Conservation (phyloP, 331 rosid species). For the Pyrus hybrid region DNA sequence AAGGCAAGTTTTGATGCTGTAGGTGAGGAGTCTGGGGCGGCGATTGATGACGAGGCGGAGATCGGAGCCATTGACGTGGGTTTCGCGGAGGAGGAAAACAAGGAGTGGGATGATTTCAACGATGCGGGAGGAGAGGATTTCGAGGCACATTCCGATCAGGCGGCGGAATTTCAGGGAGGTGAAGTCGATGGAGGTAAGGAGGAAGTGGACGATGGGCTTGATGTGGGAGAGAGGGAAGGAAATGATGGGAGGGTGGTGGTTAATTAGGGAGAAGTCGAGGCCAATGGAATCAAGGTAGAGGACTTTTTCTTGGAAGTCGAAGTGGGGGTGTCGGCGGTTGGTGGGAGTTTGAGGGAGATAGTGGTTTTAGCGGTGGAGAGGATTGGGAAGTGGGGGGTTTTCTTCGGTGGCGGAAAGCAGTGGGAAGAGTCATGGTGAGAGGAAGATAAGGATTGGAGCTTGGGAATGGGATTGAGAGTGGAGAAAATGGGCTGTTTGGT, state of each 20-base stretch:
- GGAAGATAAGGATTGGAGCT: neutral
- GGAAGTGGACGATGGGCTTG: slow-evolving; percentile 54
- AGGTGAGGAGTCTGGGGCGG: slow-evolving; percentile 71
- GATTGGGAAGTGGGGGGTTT: slow-evolving; percentile 10
- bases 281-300: slow-evolving; percentile 86
- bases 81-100: slow-evolving; percentile 78
- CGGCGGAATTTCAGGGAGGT: slow-evolving; percentile 53
- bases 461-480: neutral
- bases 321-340: neutral
- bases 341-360: neutral
- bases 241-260: slow-evolving; percentile 51
- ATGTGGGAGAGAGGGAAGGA: slow-evolving; percentile 44
- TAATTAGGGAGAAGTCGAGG: slow-evolving; percentile 63
- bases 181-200: slow-evolving; percentile 50
- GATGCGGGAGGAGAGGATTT: slow-evolving; percentile 48
- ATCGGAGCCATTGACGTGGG: slow-evolving; percentile 40
- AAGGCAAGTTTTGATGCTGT: slow-evolving; percentile 52
- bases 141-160: slow-evolving; percentile 72
- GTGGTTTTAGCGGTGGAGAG: slow-evolving; percentile 13
- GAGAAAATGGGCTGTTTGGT: neutral
- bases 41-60: slow-evolving; percentile 57
- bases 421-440: neutral
- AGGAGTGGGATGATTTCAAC: slow-evolving; percentile 51
- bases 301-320: slow-evolving; percentile 43
- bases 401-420: slow-evolving; percentile 5